Evolutionary conservation across 192 early-diverging fungal species (phyloP).

Genomic region (Bifiguratus adelaidae): DNA sequence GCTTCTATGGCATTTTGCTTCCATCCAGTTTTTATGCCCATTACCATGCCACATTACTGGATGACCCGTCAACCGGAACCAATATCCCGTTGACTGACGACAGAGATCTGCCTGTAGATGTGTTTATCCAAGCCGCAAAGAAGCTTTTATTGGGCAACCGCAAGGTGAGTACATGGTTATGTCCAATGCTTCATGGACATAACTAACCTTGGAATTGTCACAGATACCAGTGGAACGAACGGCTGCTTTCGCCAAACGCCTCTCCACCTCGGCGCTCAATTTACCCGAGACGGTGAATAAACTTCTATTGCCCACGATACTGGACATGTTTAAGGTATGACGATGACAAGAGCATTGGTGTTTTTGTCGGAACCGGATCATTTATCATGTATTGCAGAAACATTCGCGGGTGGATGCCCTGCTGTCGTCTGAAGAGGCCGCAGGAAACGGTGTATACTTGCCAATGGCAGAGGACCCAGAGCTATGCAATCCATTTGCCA

Average conservation of each 20-base stretch:
- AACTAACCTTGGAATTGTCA: not conserved
- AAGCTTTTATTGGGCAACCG: slow-evolving; percentile 2
- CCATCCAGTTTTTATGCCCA: slow-evolving; percentile 54
- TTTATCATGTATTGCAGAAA: slow-evolving; percentile 16
- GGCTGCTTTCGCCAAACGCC: slow-evolving; percentile 84
- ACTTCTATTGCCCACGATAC: slow-evolving; percentile 24
- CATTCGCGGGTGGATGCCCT: slow-evolving; percentile 39
- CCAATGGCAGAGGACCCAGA: slow-evolving; percentile 83
- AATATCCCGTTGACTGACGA: slow-evolving; percentile 26
- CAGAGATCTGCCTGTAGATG: slow-evolving; percentile 12
- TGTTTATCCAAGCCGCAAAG: slow-evolving; percentile 16
- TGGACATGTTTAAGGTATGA: not conserved
- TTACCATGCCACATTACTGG: slow-evolving; percentile 41
- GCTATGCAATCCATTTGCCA: slow-evolving; percentile 90
- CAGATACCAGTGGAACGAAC: slow-evolving; percentile 71
- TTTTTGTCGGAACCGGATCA: not conserved
- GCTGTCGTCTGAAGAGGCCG: slow-evolving; percentile 36
- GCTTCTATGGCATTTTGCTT: slow-evolving; percentile 72
- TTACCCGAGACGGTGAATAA: slow-evolving; percentile 65
- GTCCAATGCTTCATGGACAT: too few species aligned
- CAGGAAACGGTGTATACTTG: slow-evolving; percentile 68
- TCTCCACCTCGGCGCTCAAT: slow-evolving; percentile 57
- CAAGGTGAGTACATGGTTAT: not conserved
- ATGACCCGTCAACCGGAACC: slow-evolving; percentile 11
- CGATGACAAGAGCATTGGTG: not conserved